Evolutionary conservation across 2,329 filamentous ascomycete species (phyloP), one percentile per base, ranked within the genome.

Genomic region (Hymenoscyphus fraxineus): DNA sequence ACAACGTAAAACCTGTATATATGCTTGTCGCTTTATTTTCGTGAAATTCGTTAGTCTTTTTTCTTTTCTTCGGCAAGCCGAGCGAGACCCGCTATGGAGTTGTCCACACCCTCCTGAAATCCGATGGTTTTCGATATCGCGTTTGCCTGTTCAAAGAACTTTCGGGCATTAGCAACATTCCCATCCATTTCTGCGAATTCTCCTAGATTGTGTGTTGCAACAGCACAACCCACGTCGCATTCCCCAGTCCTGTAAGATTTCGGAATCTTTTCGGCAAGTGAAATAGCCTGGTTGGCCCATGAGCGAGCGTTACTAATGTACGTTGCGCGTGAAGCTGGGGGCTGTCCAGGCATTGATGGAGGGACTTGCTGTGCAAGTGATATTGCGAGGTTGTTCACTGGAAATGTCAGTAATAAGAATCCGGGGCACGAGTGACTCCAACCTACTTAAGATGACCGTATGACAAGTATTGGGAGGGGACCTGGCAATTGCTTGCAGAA

Each of bases 141-240:
- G 62, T 85, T 82, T 10, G 90, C 89, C 74, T 96, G 85, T 62
- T 82, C 78, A 73, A 91, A 97, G 73, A 84, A 85, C 70, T 81
- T 82, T 71, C 83, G 82, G 1, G 94, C 93, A 69, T 90, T 83
- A 3, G 80, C 79, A 1, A 81, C 72, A 70, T 90, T 83, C 1
- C 89, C 88, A 65, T 88, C 78, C 84, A 95, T 88, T 69, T 90
- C 87, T 0, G 91, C 89, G 70, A 97, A 88, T 71, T 96, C 91
- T 31, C 88, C 94, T 61, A 97, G 84, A 74, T 96, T 96, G 76
- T 92, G 90, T n/a, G 91, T 87, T 7, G 93, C 90, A 6, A 89
- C 90, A 2, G 89, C 90, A 73, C 93, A 97, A 1, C 89, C 91
- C 63, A 89, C 77, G 75, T 96, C 92, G 73, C 94, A 97, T 73